A percentile compares a stretch with the other conserved stretches of the same genome.
Conservation (phyloP, 176 grass and related monocot genomes). For the Aegilops tauschii region DNA sequence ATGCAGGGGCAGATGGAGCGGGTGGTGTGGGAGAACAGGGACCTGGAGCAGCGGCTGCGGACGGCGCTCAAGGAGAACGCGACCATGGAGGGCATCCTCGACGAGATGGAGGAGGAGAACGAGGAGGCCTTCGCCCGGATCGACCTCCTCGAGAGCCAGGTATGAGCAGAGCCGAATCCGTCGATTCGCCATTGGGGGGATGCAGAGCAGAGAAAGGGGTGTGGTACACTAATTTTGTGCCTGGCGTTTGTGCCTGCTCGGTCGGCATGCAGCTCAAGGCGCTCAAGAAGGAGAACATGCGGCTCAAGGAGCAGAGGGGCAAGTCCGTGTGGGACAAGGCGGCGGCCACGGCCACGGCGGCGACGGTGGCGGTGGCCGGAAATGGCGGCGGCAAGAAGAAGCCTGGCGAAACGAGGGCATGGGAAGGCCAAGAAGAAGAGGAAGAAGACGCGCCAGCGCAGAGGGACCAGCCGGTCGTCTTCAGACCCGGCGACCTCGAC, state of each 20-base stretch:
- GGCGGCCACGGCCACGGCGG: neutral
- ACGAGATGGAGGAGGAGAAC: conserved; percentile 64
- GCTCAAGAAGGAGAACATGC: conserved; percentile 58
- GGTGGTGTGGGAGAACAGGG: conserved; percentile 44
- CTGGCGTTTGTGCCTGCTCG: neutral
- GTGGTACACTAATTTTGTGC: neutral
- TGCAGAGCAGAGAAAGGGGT: neutral
- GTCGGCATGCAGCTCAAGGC: conserved; percentile 35
- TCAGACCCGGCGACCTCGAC: neutral
- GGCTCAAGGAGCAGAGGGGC: conserved; percentile 37
- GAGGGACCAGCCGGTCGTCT: neutral
- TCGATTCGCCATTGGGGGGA: neutral
- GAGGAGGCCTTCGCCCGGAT: conserved; percentile 36
- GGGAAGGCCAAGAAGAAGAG: neutral
- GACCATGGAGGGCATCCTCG: conserved; percentile 24
- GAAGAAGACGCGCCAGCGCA: neutral
- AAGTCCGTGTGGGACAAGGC: conserved; percentile 32
- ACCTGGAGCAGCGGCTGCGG: conserved; percentile 36
- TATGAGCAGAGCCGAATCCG: neutral
- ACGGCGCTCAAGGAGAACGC: conserved; percentile 25
- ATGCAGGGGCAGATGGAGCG: conserved; percentile 67
- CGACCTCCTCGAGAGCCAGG: conserved; percentile 41
- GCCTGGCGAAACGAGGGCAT: neutral
- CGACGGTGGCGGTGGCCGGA: neutral
- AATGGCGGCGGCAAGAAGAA: neutral